Evolutionary conservation across 2,329 filamentous ascomycete species (phyloP), one percentile per base, ranked within the genome.

Genomic region (Sphaerulina vaccinii): DNA sequence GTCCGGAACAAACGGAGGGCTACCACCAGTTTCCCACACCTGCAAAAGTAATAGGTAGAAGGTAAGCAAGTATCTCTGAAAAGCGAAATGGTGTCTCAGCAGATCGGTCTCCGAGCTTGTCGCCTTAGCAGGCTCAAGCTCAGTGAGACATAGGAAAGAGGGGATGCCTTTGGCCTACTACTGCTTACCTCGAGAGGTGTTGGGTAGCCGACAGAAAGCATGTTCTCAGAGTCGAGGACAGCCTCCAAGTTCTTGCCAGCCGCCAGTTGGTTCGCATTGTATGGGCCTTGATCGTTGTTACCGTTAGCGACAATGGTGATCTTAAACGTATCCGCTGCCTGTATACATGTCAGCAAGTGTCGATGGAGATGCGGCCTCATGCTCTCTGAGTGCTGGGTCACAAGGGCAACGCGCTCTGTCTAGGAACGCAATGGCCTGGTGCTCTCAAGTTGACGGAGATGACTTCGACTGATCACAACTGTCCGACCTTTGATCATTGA

Each of bases 201-300:
- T 1, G 79, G 77, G 56, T 75, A 76, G 58, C 75, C 77, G 51
- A 85, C 71, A 9, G 77, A 75, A 5, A 83, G 63, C 9, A 84
- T 76, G 48, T 83, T 82, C 62, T 87, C 80, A 3, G 83, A 73
- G 62, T 87, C 84, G 10, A 87, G 72, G 54, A 83, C 84, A 21
- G 81, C 84, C 66, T 87, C 84, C 5, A 69, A 62, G 46, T 60
- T 57, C 32, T 29, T 49, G 5, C 61, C 64, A 1, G 57, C 51
- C 3, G 46, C 60, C 23, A 67, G 57, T 51, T 72, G 64, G 2
- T 64, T 61, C 1, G 61, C 58, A 9, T 66, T 70, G 51, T 74
- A 62, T 1, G 69, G 63, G 3, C 72, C 68, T 48, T 79, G 74
- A 33, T 74, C 76, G 70, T 58, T 75, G 3, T 75, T 60, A 0